Evolutionary conservation across 2,329 filamentous ascomycete species (phyloP).

Genomic region (Lecanicillium sp.): DNA sequence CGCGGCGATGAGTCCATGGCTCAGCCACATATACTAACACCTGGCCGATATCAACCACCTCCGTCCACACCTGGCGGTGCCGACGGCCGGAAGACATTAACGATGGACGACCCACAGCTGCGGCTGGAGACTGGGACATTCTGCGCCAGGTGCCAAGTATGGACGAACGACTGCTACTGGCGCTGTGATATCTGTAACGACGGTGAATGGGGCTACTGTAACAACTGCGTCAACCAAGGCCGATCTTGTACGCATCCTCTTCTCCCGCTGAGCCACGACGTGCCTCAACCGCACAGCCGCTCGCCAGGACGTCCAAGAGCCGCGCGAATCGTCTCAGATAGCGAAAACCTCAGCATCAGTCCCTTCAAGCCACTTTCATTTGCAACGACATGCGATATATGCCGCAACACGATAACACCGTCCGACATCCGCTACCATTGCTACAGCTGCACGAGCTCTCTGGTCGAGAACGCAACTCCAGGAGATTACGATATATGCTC

Average conservation of each 20-base stretch:
- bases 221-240: constrained; percentile 77
- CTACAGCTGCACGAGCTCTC: constrained; percentile 57
- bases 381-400: constrained; percentile 72
- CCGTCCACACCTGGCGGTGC: constrained; percentile 43
- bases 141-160: constrained; percentile 67
- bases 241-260: constrained; percentile 76
- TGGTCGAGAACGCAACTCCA: constrained; percentile 38
- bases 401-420: constrained; percentile 64
- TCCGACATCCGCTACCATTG: constrained; percentile 73
- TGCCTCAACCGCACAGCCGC: constrained; percentile 26
- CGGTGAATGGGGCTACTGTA: constrained; percentile 93
- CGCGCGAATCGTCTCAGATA: constrained; percentile 43
- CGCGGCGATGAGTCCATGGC: constrained; percentile 33
- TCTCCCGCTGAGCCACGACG: constrained; percentile 64
- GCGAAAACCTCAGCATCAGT: constrained; percentile 40
- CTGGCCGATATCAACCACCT: constrained; percentile 50
- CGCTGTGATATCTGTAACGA: constrained; percentile 81
- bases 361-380: constrained; percentile 65
- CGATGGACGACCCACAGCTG: constrained; percentile 59
- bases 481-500: constrained; percentile 88
- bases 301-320: constrained; percentile 41
- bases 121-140: constrained; percentile 76
- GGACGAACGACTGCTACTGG: constrained; percentile 84
- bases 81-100: constrained; percentile 52
- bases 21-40: constrained; percentile 52